Evolutionary conservation across 139 green algal species (phyloP).

Genomic region (Coelastrella sp.): DNA sequence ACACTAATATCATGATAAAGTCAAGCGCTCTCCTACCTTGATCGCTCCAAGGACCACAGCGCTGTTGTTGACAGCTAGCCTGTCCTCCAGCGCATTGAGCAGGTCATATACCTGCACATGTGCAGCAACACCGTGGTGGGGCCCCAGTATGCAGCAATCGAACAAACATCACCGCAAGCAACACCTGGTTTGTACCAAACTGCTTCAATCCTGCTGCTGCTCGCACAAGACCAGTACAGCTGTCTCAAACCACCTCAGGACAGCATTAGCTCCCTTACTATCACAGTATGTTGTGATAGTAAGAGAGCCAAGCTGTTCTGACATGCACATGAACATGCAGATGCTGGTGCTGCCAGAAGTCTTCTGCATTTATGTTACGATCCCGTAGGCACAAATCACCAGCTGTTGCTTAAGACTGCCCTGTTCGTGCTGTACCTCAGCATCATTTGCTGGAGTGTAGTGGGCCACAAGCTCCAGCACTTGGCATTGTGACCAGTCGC

Average conservation of each 20-base stretch:
- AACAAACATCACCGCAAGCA: neutral
- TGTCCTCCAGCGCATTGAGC: conserved; percentile 96
- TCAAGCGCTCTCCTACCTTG: conserved; percentile 53
- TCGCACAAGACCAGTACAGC: neutral
- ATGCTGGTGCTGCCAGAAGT: neutral
- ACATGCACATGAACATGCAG: neutral
- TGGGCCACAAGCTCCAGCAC: conserved; percentile 85
- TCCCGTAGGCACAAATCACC: neutral
- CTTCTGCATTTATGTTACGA: neutral
- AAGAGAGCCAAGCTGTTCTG: neutral
- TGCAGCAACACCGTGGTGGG: too few species aligned
- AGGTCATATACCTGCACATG: conserved; percentile 86
- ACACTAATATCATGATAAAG: neutral
- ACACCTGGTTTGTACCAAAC: neutral
- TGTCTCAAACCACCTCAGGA: neutral
- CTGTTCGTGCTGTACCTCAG: conserved; percentile 67
- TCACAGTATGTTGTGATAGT: neutral
- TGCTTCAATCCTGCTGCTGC: neutral
- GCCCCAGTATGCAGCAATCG: neutral
- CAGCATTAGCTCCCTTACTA: neutral
- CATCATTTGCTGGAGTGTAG: conserved; percentile 79
- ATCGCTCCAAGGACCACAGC: conserved; percentile 92
- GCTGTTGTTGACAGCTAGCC: conserved; percentile 88
- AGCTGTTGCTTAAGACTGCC: neutral
- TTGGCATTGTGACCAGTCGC: conserved; percentile 94